Conservation (phyloP, 495 filamentous ascomycete species). For the Neurospora sublineolata region DNA sequence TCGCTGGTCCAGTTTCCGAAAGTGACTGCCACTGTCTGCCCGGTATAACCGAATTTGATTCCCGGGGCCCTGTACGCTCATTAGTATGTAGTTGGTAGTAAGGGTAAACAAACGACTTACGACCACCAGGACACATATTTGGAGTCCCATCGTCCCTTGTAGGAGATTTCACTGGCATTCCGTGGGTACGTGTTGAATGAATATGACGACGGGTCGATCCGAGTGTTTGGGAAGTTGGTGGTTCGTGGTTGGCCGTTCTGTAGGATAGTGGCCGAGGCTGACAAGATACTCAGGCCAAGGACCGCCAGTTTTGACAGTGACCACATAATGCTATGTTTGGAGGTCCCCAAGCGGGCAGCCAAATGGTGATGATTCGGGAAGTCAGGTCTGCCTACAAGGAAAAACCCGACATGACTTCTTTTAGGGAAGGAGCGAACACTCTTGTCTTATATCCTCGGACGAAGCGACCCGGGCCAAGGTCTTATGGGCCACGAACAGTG, state of each 20-base stretch:
- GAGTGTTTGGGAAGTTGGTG: conserved; percentile 37
- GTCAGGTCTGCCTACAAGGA: neutral
- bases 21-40: conserved; percentile 49
- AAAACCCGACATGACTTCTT: neutral
- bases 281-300: conserved; percentile 14
- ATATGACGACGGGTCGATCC: conserved; percentile 26
- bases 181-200: conserved; percentile 40
- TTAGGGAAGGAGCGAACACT: neutral
- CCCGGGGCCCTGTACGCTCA: conserved; percentile 39
- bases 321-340: conserved; percentile 5
- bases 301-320: conserved; percentile 14
- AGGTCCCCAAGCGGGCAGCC: neutral
- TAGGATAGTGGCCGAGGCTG: conserved; percentile 38
- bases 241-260: conserved; percentile 49
- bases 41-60: conserved; percentile 53
- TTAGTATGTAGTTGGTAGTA: neutral
- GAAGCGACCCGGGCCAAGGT: neutral
- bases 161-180: conserved; percentile 49
- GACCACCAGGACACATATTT: conserved; percentile 56
- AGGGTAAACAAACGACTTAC: conserved; percentile 23
- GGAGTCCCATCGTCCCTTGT: conserved; percentile 61
- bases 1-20: conserved; percentile 49
- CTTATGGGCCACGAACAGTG: neutral
- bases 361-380: neutral
- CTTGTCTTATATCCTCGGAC: neutral